Conservation (phyloP, 2,329 filamentous ascomycete genomes). For the Camptophora hylomeconis region DNA sequence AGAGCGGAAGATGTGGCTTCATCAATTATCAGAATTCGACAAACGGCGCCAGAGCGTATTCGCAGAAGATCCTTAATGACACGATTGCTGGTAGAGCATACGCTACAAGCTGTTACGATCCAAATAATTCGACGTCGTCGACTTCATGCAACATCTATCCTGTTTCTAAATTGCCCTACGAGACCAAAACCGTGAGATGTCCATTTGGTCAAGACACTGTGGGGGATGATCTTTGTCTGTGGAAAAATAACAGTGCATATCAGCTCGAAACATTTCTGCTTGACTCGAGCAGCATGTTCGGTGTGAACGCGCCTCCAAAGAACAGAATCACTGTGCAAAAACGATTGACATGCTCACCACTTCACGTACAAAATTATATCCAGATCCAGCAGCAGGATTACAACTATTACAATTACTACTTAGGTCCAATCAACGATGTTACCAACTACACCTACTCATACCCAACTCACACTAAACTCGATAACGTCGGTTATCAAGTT, state of each 20-base stretch:
- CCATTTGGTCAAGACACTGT: too few relatives aligned
- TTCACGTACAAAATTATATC: conserved; percentile 1
- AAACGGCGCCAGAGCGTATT: too few relatives aligned
- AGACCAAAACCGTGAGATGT: too few relatives aligned
- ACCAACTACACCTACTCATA: conserved; percentile 4
- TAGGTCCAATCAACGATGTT: neutral
- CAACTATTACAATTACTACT: neutral
- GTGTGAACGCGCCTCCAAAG: too few relatives aligned
- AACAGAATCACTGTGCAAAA: too few relatives aligned
- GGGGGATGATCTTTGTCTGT: too few relatives aligned
- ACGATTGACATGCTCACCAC: conserved; percentile 1
- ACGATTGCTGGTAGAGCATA: conserved; percentile 16
- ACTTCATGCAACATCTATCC: too few relatives aligned
- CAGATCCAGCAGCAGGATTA: neutral
- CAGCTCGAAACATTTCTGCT: too few relatives aligned
- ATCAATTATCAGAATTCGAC: conserved; percentile 3
- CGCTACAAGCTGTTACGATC: conserved; percentile 17
- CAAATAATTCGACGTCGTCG: too few relatives aligned
- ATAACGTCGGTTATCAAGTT: conserved; percentile 3
- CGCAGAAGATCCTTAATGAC: conserved; percentile 12
- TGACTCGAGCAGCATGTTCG: neutral
- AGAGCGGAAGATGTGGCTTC: conserved; percentile 18
- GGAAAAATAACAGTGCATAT: too few relatives aligned
- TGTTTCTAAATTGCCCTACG: too few relatives aligned
- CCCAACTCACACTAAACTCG: conserved; percentile 3